phyloP scores from a whole-genome alignment of 1,139 yeast genomes.

The Diutina sp. region DNA sequence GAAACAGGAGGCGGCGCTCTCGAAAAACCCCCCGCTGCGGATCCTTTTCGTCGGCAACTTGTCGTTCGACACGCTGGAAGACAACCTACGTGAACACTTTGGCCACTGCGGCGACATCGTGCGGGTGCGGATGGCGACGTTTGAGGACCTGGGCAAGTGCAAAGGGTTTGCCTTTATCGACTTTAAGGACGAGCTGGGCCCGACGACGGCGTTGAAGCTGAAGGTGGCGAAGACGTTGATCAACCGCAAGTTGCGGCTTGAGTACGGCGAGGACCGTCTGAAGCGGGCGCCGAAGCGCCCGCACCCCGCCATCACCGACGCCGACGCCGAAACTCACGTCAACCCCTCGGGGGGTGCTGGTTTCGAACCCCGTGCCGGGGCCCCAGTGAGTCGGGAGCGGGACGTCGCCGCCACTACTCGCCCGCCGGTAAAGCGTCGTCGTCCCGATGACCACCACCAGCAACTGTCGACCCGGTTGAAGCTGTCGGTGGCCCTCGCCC shows the following conservation, averaged over 20 bases:
- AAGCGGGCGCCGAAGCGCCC: not conserved
- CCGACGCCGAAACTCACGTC: conserved; percentile 2
- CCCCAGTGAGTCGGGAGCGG: not conserved
- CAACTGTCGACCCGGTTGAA: conserved; percentile 34
- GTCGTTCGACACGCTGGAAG: conserved; percentile 86
- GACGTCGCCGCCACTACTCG: too few species aligned
- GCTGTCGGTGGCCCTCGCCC: conserved; percentile 81
- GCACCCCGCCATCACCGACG: conserved; percentile 7
- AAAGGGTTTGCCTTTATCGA: conserved; percentile 94
- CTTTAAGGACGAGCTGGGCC: conserved; percentile 67
- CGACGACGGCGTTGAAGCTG: conserved; percentile 73
- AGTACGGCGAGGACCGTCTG: conserved; percentile 85
- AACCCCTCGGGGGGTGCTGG: not conserved
- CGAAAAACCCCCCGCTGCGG: conserved; percentile 78
- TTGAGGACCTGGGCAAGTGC: conserved; percentile 91
- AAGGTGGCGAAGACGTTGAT: conserved; percentile 54
- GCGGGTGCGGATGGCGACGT: conserved; percentile 88
- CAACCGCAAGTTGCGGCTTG: conserved; percentile 72
- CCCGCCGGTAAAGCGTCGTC: not conserved
- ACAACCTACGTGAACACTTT: conserved; percentile 65
- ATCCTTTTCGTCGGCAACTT: conserved; percentile 87
- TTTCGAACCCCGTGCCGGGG: not conserved
- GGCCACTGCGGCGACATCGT: conserved; percentile 66
- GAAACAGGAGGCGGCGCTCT: conserved; percentile 29
- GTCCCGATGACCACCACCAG: not conserved